A percentile compares a stretch with the other conserved stretches of the same genome.
Evolutionary conservation across 345 rosid species (phyloP).

Genomic region (Eucalyptus curtisii): DNA sequence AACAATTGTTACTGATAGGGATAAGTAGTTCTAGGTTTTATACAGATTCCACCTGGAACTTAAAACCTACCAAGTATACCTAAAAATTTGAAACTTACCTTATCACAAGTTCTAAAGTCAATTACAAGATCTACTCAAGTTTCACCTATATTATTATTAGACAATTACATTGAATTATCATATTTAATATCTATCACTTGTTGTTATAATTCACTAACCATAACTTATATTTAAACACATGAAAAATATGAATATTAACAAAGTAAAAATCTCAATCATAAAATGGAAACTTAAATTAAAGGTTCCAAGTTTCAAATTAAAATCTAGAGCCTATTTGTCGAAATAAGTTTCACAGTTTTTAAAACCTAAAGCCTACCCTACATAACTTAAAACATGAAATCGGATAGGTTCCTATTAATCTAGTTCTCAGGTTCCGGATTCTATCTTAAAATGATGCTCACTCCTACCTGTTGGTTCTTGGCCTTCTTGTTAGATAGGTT

Average conservation of each 20-base stretch:
- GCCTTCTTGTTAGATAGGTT: too few species aligned
- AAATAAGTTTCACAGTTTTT: too few species aligned
- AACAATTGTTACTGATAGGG: rapidly evolving
- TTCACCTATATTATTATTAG: too few species aligned
- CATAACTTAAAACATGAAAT: rapidly evolving
- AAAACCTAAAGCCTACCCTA: rapidly evolving
- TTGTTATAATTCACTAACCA: rapidly evolving
- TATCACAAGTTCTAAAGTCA: rapidly evolving
- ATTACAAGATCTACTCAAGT: rapidly evolving
- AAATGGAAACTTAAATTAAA: rapidly evolving
- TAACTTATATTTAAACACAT: too few species aligned
- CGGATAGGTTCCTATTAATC: rapidly evolving
- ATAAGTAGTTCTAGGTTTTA: rapidly evolving
- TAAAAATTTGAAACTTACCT: rapidly evolving
- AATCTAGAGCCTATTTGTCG: rapidly evolving
- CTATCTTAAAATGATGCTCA: rapidly evolving
- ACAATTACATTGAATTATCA: rapidly evolving
- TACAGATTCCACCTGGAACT: rapidly evolving
- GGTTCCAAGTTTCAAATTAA: too few species aligned
- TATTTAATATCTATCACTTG: rapidly evolving
- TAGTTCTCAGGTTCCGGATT: rapidly evolving
- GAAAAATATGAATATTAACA: too few species aligned
- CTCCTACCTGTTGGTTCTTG: rapidly evolving
- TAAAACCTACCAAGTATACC: too few species aligned
- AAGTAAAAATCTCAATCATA: too few species aligned